Evolutionary conservation across 2,329 filamentous ascomycete genomes (phyloP).

Genomic region (Sporothrix euskadiensis): DNA sequence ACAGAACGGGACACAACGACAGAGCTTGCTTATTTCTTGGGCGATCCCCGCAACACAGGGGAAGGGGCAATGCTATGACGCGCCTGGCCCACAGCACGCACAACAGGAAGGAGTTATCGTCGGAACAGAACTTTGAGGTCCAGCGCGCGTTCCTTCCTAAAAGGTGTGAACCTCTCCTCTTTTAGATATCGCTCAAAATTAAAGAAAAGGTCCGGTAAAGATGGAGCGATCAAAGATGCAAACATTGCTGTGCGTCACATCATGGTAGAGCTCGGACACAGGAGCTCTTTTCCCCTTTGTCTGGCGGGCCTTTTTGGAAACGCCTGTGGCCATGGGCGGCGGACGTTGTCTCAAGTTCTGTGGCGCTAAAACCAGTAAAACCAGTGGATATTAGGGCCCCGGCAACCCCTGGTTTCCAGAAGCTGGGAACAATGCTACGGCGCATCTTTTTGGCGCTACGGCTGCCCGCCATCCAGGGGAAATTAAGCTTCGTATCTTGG

Average conservation of each 20-base stretch:
- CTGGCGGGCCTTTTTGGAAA: neutral
- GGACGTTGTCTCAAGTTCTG: slow-evolving; percentile 20
- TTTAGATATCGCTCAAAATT: neutral
- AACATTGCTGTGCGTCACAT: neutral
- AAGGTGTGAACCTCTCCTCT: neutral
- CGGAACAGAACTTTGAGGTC: neutral
- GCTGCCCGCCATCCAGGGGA: neutral
- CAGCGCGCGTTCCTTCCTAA: neutral
- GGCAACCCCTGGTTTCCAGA: slow-evolving; percentile 22
- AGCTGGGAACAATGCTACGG: neutral
- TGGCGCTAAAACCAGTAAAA: slow-evolving; percentile 22
- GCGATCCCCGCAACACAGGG: slow-evolving; percentile 11
- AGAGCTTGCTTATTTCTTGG: neutral
- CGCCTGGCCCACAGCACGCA: neutral
- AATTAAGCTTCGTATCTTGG: slow-evolving; percentile 23
- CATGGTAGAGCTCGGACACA: slow-evolving; percentile 15
- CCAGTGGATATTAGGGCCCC: neutral
- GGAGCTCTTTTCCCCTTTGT: slow-evolving; percentile 20
- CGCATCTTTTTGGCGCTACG: neutral
- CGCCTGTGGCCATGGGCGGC: neutral
- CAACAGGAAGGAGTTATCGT: neutral
- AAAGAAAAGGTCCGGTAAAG: no score
- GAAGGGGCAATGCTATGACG: slow-evolving; percentile 10
- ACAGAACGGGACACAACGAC: neutral
- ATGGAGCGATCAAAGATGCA: neutral